phyloP scores from a whole-genome alignment of 2,329 filamentous ascomycete genomes.

The Aspergillus alliaceus region DNA sequence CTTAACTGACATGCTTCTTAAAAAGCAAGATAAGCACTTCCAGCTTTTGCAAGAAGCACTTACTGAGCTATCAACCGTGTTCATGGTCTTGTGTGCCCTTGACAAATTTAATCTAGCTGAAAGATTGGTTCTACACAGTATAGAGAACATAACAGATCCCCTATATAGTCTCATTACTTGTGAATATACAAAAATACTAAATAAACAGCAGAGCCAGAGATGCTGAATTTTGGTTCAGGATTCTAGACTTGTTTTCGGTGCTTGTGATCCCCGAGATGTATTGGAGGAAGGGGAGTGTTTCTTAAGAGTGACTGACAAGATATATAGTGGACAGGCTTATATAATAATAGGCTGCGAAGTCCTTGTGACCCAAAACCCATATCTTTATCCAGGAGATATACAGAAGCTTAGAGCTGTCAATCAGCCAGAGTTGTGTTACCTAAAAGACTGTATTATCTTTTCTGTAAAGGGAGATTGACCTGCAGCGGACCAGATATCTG shows the following conservation, averaged over 20 bases:
- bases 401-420: background rate
- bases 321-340: background rate
- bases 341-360: background rate
- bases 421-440: background rate
- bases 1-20: background rate
- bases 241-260: constrained; percentile 1
- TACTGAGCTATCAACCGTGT: background rate
- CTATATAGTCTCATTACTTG: background rate
- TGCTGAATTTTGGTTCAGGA: background rate
- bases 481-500: background rate
- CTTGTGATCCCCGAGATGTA: background rate
- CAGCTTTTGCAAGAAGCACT: background rate
- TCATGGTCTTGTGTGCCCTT: background rate
- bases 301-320: background rate
- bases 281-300: constrained; percentile 3
- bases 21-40: background rate
- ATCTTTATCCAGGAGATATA: background rate
- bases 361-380: background rate
- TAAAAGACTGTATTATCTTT: background rate
- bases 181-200: background rate
- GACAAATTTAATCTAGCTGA: background rate
- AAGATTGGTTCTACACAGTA: background rate
- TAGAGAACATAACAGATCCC: background rate
- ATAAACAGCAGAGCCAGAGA: background rate
- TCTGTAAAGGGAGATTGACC: background rate